Conservation (phyloP, 2,329 filamentous ascomycete species). For the Colletotrichum brevisporum region DNA sequence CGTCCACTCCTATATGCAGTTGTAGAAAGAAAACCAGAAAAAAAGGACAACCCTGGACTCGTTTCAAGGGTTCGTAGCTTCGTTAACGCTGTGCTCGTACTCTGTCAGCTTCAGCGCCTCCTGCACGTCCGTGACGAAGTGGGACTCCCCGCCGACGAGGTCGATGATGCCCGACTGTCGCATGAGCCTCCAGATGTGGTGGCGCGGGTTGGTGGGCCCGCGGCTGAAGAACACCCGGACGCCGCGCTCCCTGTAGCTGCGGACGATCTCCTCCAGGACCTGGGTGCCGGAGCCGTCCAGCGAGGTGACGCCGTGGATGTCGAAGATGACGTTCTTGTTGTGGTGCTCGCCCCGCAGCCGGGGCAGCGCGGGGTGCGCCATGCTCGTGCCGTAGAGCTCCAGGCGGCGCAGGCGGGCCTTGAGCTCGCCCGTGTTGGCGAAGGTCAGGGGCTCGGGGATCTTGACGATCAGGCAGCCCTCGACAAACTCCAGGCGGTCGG, state of each 20-base stretch:
- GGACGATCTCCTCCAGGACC: constrained; percentile 91
- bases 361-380: constrained; percentile 89
- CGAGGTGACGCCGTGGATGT: constrained; percentile 96
- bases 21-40: no score
- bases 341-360: constrained; percentile 82
- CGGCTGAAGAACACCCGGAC: constrained; percentile 83
- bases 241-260: constrained; percentile 80
- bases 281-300: constrained; percentile 95
- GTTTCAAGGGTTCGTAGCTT: constrained; percentile 20
- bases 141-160: constrained; percentile 79
- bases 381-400: constrained; percentile 89
- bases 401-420: constrained; percentile 86
- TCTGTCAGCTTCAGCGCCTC: constrained; percentile 88
- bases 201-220: constrained; percentile 60
- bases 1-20: constrained; percentile 1
- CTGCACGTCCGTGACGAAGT: constrained; percentile 87
- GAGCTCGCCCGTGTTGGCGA: constrained; percentile 95
- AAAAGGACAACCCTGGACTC: no score
- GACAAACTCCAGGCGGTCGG: constrained; percentile 85
- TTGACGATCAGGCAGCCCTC: constrained; percentile 96
- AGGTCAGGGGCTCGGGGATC: constrained; percentile 96
- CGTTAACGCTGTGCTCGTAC: constrained; percentile 68
- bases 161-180: constrained; percentile 87
- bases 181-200: constrained; percentile 80
- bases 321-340: constrained; percentile 94